Percentiles rank a stretch among this genome's conserved stretches.
Conservation (phyloP, 768 basidiomycete species). For the Phlebiopsis gigantea region DNA sequence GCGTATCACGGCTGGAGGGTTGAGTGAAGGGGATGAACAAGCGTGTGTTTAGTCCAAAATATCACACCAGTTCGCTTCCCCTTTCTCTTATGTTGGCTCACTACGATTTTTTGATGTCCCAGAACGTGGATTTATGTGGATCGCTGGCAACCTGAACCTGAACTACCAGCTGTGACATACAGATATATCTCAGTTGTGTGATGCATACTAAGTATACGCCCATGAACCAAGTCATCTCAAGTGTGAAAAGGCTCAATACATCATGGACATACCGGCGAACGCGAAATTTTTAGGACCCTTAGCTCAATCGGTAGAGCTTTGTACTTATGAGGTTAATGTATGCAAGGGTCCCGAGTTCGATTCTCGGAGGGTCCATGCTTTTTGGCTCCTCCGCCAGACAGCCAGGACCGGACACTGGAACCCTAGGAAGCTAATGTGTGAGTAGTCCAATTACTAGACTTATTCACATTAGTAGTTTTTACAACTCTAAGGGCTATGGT, state of each 20-base stretch:
- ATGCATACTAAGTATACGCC: background rate
- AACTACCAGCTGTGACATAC: background rate
- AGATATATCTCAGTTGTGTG: background rate
- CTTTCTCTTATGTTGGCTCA: background rate
- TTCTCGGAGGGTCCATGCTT: constrained; percentile 56
- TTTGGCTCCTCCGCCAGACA: constrained; percentile 11
- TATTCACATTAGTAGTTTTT: no score
- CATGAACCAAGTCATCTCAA: background rate
- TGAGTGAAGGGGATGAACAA: constrained; percentile 20
- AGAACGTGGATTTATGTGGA: no score
- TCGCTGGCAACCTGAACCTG: no score
- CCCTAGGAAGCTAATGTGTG: no score
- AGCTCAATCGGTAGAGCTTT: constrained; percentile 61
- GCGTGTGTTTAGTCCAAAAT: constrained; percentile 8
- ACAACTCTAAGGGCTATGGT: no score
- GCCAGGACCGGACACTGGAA: no score
- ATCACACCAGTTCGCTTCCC: background rate
- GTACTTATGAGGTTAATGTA: constrained; percentile 50
- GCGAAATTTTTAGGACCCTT: constrained; percentile 33
- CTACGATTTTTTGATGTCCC: no score
- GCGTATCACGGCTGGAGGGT: constrained; percentile 25
- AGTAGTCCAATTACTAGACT: no score
- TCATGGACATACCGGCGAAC: background rate
- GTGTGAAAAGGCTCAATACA: background rate
- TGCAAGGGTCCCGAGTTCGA: constrained; percentile 63